Evolutionary conservation across 495 filamentous ascomycete species (phyloP).

Genomic region (Talaromyces wortmannii): DNA sequence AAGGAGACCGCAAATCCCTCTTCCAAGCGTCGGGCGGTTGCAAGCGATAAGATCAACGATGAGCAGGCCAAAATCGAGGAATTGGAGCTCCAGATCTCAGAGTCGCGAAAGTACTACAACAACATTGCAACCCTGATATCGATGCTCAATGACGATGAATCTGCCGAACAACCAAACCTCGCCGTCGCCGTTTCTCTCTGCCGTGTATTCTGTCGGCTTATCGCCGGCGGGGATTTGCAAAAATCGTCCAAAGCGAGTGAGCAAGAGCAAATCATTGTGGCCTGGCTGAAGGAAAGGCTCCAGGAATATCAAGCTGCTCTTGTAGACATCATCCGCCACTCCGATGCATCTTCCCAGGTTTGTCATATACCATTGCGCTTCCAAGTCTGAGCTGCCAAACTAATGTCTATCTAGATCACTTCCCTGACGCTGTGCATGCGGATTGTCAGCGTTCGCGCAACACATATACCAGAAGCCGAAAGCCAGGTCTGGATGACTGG

Average conservation of each 20-base stretch:
- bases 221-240: slow-evolving; percentile 65
- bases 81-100: slow-evolving; percentile 70
- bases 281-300: slow-evolving; percentile 73
- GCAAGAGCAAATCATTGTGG: slow-evolving; percentile 64
- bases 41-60: slow-evolving; percentile 37
- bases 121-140: slow-evolving; percentile 72
- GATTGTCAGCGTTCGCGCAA: slow-evolving; percentile 68
- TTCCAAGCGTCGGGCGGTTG: slow-evolving; percentile 39
- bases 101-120: slow-evolving; percentile 88
- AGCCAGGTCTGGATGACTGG: slow-evolving; percentile 57
- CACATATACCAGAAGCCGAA: slow-evolving; percentile 49
- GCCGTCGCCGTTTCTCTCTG: slow-evolving; percentile 75
- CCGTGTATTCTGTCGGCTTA: slow-evolving; percentile 78
- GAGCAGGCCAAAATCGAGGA: slow-evolving; percentile 52
- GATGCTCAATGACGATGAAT: slow-evolving; percentile 41
- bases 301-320: slow-evolving; percentile 59
- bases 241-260: slow-evolving; percentile 56
- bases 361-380: not conserved
- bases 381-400: slow-evolving; percentile 9
- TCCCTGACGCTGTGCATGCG: slow-evolving; percentile 77
- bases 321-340: slow-evolving; percentile 44
- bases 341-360: slow-evolving; percentile 39
- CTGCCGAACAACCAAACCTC: slow-evolving; percentile 25
- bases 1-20: slow-evolving; percentile 22
- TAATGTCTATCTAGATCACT: slow-evolving; percentile 34